Evolutionary conservation across 192 early-diverging fungal species (phyloP).

Genomic region (Diversispora eburnea): DNA sequence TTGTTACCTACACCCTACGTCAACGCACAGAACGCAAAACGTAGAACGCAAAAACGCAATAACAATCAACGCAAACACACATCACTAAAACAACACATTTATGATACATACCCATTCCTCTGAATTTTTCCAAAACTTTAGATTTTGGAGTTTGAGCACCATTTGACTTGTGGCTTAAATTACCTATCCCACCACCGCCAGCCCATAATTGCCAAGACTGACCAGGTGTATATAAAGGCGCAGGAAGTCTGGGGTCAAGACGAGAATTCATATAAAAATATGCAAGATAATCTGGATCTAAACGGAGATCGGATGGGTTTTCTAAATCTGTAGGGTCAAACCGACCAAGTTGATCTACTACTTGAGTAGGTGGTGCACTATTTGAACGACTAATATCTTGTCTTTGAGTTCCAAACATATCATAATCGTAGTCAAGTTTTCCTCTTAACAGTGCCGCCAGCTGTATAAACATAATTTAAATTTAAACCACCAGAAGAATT

Average conservation of each 20-base stretch:
- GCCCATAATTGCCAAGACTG: constrained; percentile 65
- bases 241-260: constrained; percentile 57
- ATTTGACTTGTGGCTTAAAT: constrained; percentile 26
- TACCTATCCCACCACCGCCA: constrained; percentile 34
- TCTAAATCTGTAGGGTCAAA: constrained; percentile 41
- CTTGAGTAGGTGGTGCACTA: constrained; percentile 76
- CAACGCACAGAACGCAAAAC: too few species aligned
- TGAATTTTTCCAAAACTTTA: constrained; percentile 26
- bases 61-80: too few species aligned
- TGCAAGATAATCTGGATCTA: constrained; percentile 63
- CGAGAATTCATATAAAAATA: constrained; percentile 56
- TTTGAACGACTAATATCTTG: constrained; percentile 61
- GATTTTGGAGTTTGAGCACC: constrained; percentile 19
- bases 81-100: not conserved
- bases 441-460: constrained; percentile 51
- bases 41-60: too few species aligned
- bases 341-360: constrained; percentile 47
- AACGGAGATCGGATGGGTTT: constrained; percentile 48
- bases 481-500: not conserved
- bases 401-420: constrained; percentile 31
- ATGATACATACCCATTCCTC: constrained; percentile 26
- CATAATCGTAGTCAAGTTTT: constrained; percentile 47
- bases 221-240: constrained; percentile 60
- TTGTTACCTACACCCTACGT: too few species aligned
- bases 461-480: constrained; percentile 24